Percentiles rank a stretch among this genome's conserved stretches.
These are phyloP conservation scores for Calonectria montana DNA, from an alignment of 2,329 filamentous ascomycete genomes.

Conservation along the genomic window DNA sequence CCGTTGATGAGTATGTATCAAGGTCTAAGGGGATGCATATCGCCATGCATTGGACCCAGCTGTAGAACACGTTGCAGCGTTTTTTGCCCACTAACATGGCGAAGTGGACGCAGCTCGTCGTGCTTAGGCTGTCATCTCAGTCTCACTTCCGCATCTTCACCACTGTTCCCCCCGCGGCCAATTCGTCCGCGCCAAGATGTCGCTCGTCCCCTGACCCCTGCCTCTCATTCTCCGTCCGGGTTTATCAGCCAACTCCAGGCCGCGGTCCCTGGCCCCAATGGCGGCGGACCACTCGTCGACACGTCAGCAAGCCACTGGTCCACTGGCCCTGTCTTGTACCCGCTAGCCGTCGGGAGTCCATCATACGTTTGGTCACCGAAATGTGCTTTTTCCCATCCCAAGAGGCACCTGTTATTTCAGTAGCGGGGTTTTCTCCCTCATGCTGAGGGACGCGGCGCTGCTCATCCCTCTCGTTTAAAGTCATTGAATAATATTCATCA, in stretches of 20 bases:
- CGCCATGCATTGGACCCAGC: background rate
- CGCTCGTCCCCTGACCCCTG: background rate
- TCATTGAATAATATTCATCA: background rate
- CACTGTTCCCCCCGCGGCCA: background rate
- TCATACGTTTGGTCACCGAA: conserved; percentile 7
- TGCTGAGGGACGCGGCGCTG: background rate
- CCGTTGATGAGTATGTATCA: background rate
- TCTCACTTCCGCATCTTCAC: background rate
- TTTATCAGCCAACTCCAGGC: background rate
- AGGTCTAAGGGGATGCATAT: background rate
- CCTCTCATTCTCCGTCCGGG: background rate
- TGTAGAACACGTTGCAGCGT: background rate
- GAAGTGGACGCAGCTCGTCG: background rate
- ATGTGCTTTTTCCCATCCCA: background rate
- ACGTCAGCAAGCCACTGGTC: conserved; percentile 20
- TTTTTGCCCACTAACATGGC: background rate
- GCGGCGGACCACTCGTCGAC: conserved; percentile 7
- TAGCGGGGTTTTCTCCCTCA: conserved; percentile 10
- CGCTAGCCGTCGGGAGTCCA: background rate
- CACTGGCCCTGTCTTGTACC: background rate
- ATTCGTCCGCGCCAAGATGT: background rate
- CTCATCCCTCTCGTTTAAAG: background rate
- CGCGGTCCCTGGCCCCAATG: background rate
- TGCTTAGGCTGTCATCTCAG: background rate
- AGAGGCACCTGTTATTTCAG: background rate